These are phyloP conservation scores for Saccharomycopsis guyanensis DNA, from an alignment of 805 yeast species.

Conservation along the genomic window DNA sequence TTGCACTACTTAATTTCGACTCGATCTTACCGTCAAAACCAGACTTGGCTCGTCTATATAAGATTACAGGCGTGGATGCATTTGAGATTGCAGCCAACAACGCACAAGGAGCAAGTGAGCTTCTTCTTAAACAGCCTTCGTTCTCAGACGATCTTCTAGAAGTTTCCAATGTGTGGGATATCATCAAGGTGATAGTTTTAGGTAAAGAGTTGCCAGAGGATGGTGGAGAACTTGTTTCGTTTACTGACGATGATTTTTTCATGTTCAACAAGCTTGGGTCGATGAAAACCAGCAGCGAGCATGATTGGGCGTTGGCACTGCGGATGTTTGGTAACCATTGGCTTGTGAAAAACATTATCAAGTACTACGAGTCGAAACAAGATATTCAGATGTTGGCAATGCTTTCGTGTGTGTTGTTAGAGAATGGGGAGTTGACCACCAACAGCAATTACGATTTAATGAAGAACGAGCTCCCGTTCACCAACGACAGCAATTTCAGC, in stretches of 20 bases:
- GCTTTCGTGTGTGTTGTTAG: constrained; percentile 67
- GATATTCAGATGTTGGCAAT: constrained; percentile 88
- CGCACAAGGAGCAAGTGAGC: constrained; percentile 38
- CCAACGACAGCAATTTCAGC: constrained; percentile 1
- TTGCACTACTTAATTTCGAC: constrained; percentile 56
- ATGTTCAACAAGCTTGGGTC: constrained; percentile 21
- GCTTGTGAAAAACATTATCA: constrained; percentile 55
- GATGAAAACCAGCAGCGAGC: constrained; percentile 13
- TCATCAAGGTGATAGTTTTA: constrained; percentile 26
- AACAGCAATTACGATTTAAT: neutral
- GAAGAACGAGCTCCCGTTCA: constrained; percentile 1
- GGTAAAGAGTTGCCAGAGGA: constrained; percentile 54
- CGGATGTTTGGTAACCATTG: constrained; percentile 71
- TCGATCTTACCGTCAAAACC: constrained; percentile 68
- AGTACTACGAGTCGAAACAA: constrained; percentile 52
- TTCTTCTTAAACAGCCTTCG: neutral
- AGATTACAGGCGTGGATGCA: constrained; percentile 47
- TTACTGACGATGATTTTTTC: neutral
- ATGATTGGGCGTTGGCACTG: constrained; percentile 57
- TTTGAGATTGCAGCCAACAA: constrained; percentile 53
- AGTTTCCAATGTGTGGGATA: constrained; percentile 14
- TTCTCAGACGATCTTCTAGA: constrained; percentile 16
- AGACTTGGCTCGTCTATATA: constrained; percentile 61
- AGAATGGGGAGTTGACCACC: constrained; percentile 26
- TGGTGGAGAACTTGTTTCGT: constrained; percentile 38